Evolutionary conservation across 192 early-diverging fungal genomes (phyloP), one percentile per base, ranked within the genome.

Genomic region (Coemansia sp.): DNA sequence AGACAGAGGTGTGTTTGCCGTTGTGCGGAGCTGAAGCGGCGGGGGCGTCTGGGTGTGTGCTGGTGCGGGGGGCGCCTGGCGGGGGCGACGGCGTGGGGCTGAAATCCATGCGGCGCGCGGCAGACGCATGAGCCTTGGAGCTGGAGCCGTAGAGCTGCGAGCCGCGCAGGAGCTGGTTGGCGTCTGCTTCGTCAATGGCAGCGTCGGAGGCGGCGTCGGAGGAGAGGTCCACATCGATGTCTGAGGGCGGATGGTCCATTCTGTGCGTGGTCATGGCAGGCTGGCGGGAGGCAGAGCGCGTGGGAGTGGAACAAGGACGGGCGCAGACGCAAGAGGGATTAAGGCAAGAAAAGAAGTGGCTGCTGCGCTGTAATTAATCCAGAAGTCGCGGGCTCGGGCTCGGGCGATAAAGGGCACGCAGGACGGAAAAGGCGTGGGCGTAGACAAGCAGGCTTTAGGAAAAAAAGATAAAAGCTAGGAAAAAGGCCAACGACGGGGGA

Each of bases 171-270:
- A 75, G 69, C 63, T 68, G 73, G 59, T 73, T 58, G 3, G 78
- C 78, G 64, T 81, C 72, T 41, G 72, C 66, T 45, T 74, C 77
- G 73, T 74, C 73, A 15, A 76, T 69, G 19, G 52, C 47, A 45
- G 60, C 72, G 21, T 76, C 74, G n/a, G 71, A 78, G 56, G 46
- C 78, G 21, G 49, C 72, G 22, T 76, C 74, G 16, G 80, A 82
- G 18, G 80, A 82, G 40, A 82, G 74, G 74, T 82, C 80, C 39
- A 82, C 71, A 41, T 82, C 80, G 62, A 77, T 76, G 65, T 82
- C 80, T 55, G 80, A 82, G 41, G 71, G 80, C 49, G 80, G 71
- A 58, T 72, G 69, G 68, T 73, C 68, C 80, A 82, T 82, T 45
- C 68, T 68, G 51, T 74, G 80, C 41, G 80, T 82, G 41, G 80